Conservation (phyloP, 1,284 basidiomycete species). For the Rhizoctonia solani region DNA sequence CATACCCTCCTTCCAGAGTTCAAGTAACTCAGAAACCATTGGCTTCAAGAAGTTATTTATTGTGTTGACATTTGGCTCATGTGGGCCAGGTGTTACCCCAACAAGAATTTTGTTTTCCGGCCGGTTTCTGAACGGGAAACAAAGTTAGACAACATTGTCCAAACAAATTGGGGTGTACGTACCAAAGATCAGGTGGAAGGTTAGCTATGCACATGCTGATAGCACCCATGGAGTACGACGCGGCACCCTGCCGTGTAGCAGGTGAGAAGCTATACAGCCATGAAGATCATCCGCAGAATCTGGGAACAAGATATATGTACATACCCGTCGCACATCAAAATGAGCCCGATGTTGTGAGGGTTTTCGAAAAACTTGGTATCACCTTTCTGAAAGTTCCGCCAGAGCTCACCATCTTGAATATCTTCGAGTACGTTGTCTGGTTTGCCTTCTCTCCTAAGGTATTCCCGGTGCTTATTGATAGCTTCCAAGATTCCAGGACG, state of each 20-base stretch:
- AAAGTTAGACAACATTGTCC: not conserved
- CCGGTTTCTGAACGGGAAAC: not conserved
- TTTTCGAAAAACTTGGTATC: conserved; percentile 11
- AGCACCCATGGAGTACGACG: not conserved
- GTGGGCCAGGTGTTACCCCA: conserved; percentile 15
- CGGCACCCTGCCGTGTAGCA: conserved; percentile 12
- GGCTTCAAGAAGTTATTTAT: conserved; percentile 17
- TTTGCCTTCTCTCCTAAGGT: not conserved
- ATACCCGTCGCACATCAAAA: conserved; percentile 17
- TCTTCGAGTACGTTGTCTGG: conserved; percentile 11
- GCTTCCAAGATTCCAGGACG: conserved; percentile 10
- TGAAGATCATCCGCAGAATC: not conserved
- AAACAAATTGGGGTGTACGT: not conserved
- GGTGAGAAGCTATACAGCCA: conserved; percentile 13
- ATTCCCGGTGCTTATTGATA: conserved; percentile 2
- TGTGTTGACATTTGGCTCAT: conserved; percentile 13
- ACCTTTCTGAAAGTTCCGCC: conserved; percentile 1
- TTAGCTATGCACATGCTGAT: conserved; percentile 20
- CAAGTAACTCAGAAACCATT: not conserved
- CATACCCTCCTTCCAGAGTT: conserved; percentile 8
- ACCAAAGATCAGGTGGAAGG: conserved; percentile 22
- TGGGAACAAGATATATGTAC: not conserved
- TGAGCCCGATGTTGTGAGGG: conserved; percentile 18
- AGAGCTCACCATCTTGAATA: conserved; percentile 29
- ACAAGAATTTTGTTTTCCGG: conserved; percentile 23